Evolutionary conservation across 305 asterid genomes (phyloP), one percentile per base, ranked within the genome.

Genomic region (Fraxinus greggii): DNA sequence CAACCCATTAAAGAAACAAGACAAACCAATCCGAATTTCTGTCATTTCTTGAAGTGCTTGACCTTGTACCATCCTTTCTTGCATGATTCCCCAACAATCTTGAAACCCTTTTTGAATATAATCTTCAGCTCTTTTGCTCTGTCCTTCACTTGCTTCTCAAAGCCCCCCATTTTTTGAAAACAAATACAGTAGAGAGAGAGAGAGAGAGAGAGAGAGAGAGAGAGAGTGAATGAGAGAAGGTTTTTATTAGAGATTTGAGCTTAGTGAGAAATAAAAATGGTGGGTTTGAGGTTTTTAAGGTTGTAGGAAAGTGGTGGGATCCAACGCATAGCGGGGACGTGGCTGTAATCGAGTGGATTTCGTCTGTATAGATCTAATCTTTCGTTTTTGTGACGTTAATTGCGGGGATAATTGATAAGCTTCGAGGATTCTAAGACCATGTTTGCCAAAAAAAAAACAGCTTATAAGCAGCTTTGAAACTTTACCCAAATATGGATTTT

Each of bases 31-130:
- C 2, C 51, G 51, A 10, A 42, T 42, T 42, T 42, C 51, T 10
- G 17, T 76, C 70, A 83, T 79, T 83, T 87, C 69, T 63, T 89
- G 36, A 89, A 74, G 36, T 83, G 84, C 78, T 89, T 92, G 84
- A 89, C 78, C 92, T 89, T 92, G 88, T 80, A n/a, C 96, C 96
- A 93, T 75, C 96, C 96, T 83, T 89, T 93, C 91, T 90, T 92
- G 85, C 90, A 93, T 54, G 97, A 86, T n/a, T 83, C 40, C 0
- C 89, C 87, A 0, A 92, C 92, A 78, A 75, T 10, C 86, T 65
- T 90, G 90, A 88, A 83, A 7, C 97, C 93, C 38, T 78, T 92
- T 86, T 88, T 88, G 88, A 93, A 87, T 5, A 86, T 4, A 17
- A 3, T 12, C 40, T 84, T 87, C 63, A 90, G 15, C 56, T 83